These are phyloP conservation scores for Mollisiaceae sp. DNA, from an alignment of 2,329 filamentous ascomycete genomes.

Conservation along the genomic window DNA sequence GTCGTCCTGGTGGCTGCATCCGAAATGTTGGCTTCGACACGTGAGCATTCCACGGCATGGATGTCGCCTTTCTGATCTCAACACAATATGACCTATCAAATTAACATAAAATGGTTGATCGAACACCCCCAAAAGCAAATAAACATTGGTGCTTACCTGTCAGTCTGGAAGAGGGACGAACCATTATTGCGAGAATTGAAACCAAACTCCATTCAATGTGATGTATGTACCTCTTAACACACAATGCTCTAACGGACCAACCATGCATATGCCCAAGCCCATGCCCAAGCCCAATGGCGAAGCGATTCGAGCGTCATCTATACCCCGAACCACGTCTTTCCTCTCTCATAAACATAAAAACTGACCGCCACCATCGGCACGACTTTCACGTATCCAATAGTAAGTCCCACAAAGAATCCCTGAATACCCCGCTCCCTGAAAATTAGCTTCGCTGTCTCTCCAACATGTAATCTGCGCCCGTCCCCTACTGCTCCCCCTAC, in stretches of 20 bases:
- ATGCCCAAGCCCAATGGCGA: neutral
- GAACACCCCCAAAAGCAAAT: no score
- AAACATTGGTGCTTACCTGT: no score
- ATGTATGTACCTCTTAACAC: slow-evolving; percentile 2
- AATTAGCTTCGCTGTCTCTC: slow-evolving; percentile 79
- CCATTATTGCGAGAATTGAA: neutral
- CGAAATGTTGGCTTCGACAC: neutral
- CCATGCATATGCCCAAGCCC: neutral
- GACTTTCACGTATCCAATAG: slow-evolving; percentile 94
- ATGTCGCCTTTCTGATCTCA: neutral
- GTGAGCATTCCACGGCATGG: neutral
- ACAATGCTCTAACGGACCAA: neutral
- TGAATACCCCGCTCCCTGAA: slow-evolving; percentile 74
- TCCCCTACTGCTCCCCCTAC: slow-evolving; percentile 94
- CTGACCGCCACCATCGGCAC: slow-evolving; percentile 82
- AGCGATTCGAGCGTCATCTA: slow-evolving; percentile 44
- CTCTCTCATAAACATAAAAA: slow-evolving; percentile 70
- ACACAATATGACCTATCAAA: neutral
- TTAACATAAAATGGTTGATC: no score
- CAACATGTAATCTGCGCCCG: slow-evolving; percentile 76
- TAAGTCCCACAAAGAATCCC: slow-evolving; percentile 91
- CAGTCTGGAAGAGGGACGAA: neutral
- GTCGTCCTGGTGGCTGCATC: no score
- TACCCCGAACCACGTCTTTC: slow-evolving; percentile 69
- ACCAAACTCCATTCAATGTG: slow-evolving; percentile 16